phyloP scores from a whole-genome alignment of 805 yeast species.

The Yarrowia deformans region DNA sequence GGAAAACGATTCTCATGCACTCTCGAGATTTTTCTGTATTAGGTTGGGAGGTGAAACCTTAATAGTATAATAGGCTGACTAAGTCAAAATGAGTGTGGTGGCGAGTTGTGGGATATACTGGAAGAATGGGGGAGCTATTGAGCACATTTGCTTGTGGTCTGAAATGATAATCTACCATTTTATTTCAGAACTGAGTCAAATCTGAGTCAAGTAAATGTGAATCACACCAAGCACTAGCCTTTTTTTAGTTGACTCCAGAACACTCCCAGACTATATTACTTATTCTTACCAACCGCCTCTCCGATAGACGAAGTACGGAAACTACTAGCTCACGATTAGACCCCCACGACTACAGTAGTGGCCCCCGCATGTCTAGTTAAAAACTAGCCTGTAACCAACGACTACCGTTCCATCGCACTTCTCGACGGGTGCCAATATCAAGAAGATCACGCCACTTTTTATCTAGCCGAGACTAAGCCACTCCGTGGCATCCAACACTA shows the following conservation, averaged over 20 bases:
- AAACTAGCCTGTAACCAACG: not conserved
- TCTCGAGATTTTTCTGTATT: slow-evolving; percentile 13
- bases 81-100: not conserved
- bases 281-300: no score
- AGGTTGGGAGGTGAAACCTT: slow-evolving; percentile 20
- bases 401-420: not conserved
- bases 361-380: no score
- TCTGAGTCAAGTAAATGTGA: no score
- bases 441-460: not conserved
- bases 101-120: not conserved
- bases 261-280: no score
- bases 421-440: not conserved
- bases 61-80: not conserved
- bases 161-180: no score
- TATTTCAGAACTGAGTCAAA: no score
- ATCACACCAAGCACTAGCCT: no score
- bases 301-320: no score
- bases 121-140: not conserved
- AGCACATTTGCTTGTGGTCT: not conserved
- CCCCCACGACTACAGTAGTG: no score
- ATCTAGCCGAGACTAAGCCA: not conserved
- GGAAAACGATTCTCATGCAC: slow-evolving; percentile 5
- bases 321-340: no score
- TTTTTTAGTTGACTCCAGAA: no score
- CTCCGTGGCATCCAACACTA: not conserved